These are phyloP conservation scores for Argentina anserina DNA, from an alignment of 306 rosid genomes.

Conservation along the genomic window DNA sequence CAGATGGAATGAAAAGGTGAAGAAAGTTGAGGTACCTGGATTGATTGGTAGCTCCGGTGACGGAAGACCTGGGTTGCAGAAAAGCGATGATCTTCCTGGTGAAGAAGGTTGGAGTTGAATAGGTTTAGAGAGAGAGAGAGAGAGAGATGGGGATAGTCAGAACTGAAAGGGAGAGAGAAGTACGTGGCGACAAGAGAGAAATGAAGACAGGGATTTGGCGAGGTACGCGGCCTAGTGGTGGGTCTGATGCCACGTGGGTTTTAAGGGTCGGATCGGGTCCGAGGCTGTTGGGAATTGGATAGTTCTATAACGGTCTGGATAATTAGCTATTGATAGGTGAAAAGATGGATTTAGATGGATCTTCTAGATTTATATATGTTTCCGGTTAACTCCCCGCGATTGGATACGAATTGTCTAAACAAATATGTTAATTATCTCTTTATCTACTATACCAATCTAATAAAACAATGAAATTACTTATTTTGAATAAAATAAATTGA, in stretches of 20 bases:
- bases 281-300: background rate
- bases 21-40: background rate
- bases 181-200: slow-evolving; percentile 18
- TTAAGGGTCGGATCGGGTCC: background rate
- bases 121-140: background rate
- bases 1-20: background rate
- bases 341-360: background rate
- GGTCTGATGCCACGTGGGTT: background rate
- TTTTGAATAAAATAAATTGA: too few species aligned
- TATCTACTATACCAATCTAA: too few species aligned
- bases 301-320: background rate
- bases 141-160: slow-evolving; percentile 4
- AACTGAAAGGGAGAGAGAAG: slow-evolving; percentile 3
- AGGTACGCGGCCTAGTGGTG: slow-evolving; percentile 1
- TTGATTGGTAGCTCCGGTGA: background rate
- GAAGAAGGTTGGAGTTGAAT: background rate
- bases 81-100: background rate
- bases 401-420: too few species aligned
- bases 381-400: too few species aligned
- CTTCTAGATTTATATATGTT: too few species aligned
- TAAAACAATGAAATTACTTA: too few species aligned
- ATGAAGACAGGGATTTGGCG: background rate
- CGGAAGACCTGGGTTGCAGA: background rate
- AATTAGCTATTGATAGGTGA: background rate
- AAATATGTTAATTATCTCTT: too few species aligned